Conservation (phyloP, 495 filamentous ascomycete genomes). For the Aspergillus coremiiformis region DNA sequence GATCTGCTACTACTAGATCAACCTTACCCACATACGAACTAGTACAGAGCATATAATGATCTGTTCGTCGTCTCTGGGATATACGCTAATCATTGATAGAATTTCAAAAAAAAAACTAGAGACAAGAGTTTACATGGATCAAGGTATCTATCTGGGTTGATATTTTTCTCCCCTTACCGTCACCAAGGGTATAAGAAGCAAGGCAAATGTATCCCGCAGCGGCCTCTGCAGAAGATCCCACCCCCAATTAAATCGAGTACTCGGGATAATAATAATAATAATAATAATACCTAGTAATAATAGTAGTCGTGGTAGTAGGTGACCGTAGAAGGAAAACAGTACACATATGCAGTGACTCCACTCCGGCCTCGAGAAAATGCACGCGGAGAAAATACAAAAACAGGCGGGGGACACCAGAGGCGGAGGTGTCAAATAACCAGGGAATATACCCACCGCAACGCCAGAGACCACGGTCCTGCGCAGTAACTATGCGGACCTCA, state of each 20-base stretch:
- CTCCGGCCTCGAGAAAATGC: constrained; percentile 3
- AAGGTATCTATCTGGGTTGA: neutral
- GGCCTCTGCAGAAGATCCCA: neutral
- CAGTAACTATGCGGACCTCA: constrained; percentile 14
- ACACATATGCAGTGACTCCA: constrained; percentile 10
- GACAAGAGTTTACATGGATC: neutral
- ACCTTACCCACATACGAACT: too few species aligned
- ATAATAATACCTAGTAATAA: neutral
- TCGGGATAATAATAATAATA: constrained; percentile 8
- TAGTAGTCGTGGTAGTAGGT: constrained; percentile 6
- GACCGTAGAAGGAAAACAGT: constrained; percentile 8
- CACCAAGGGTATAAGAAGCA: neutral
- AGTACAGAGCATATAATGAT: too few species aligned
- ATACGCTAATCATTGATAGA: too few species aligned
- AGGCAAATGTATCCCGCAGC: neutral
- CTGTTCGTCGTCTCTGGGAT: too few species aligned
- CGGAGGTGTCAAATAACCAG: constrained; percentile 1
- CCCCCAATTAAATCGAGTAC: neutral
- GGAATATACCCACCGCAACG: constrained; percentile 16
- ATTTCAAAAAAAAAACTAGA: too few species aligned
- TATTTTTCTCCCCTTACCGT: neutral
- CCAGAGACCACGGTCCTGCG: constrained; percentile 24
- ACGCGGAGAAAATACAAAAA: constrained; percentile 1
- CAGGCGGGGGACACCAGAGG: neutral
- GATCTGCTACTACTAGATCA: too few species aligned